Percentiles rank a stretch among this genome's conserved stretches.
These are phyloP conservation scores for Chaetomium tenue DNA, from an alignment of 495 filamentous ascomycete genomes.

Conservation along the genomic window DNA sequence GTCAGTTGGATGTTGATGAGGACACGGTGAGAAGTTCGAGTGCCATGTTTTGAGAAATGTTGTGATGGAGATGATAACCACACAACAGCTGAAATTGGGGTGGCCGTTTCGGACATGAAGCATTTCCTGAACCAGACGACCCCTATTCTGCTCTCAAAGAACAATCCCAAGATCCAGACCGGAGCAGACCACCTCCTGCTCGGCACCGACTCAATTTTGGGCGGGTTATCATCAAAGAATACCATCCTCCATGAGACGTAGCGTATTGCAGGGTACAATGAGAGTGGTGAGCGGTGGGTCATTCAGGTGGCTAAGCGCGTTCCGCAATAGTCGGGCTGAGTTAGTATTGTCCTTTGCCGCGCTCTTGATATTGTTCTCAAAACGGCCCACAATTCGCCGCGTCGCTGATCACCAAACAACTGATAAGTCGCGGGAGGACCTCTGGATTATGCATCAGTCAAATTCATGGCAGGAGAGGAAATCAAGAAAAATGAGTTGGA, in stretches of 20 bases:
- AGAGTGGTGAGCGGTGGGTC: slow-evolving; percentile 3
- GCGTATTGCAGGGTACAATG: slow-evolving; percentile 17
- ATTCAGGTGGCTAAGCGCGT: slow-evolving; percentile 1
- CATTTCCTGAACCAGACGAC: background rate
- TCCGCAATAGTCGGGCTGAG: slow-evolving; percentile 9
- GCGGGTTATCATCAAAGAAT: slow-evolving; percentile 8
- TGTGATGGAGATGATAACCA: background rate
- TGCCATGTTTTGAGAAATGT: background rate
- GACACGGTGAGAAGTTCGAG: background rate
- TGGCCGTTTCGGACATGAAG: background rate
- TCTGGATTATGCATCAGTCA: background rate
- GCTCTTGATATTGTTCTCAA: slow-evolving; percentile 24
- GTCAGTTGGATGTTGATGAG: background rate
- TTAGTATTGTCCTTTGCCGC: slow-evolving; percentile 17
- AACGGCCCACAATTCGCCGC: slow-evolving; percentile 15
- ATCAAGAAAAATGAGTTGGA: background rate
- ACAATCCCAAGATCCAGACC: slow-evolving; percentile 14
- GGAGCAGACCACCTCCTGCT: background rate
- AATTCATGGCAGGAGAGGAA: background rate
- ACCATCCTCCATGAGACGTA: background rate
- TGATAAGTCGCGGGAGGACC: slow-evolving; percentile 8
- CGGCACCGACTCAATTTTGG: background rate
- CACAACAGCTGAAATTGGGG: background rate
- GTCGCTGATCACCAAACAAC: background rate
- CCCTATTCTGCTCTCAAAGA: slow-evolving; percentile 17